Evolutionary conservation across 108 stramenopile genomes (phyloP).

Genomic region (Nitzschia putrida): DNA sequence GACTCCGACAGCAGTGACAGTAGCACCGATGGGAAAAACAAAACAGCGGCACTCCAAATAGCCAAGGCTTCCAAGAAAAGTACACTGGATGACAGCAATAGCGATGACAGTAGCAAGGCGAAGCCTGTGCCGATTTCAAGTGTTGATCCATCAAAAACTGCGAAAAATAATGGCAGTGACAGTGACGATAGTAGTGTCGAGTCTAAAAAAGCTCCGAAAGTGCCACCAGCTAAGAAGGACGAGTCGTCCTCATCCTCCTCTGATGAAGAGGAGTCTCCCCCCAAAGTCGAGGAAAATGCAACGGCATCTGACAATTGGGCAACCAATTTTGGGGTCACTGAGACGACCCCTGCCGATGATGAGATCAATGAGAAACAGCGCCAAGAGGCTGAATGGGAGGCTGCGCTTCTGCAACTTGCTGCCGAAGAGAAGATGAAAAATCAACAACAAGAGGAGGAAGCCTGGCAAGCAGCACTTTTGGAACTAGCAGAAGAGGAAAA

Average conservation of each 20-base stretch:
- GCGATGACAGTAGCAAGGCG: slow-evolving; percentile 12
- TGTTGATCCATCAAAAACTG: too few relatives aligned
- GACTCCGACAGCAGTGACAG: slow-evolving; percentile 10
- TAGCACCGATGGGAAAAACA: not conserved
- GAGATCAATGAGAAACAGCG: not conserved
- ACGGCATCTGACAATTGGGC: not conserved
- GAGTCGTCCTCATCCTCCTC: slow-evolving; percentile 5
- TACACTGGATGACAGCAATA: slow-evolving; percentile 13
- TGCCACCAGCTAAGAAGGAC: not conserved
- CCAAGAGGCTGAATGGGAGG: slow-evolving; percentile 20
- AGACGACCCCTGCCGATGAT: not conserved
- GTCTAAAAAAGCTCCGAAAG: not conserved
- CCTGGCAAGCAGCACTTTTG: slow-evolving; percentile 12
- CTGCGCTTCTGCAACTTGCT: slow-evolving; percentile 18
- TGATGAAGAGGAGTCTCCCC: not conserved
- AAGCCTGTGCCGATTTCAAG: not conserved
- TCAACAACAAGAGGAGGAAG: slow-evolving; percentile 6
- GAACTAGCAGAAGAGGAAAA: slow-evolving; percentile 7
- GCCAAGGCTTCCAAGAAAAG: not conserved
- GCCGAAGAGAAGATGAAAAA: slow-evolving; percentile 22
- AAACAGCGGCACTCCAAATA: not conserved
- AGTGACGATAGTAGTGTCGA: not conserved
- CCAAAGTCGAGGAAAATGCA: not conserved
- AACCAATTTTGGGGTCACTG: not conserved
- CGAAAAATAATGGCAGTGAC: slow-evolving; percentile 1